Percentiles rank a stretch among this genome's conserved stretches.
Evolutionary conservation across 1,284 basidiomycete genomes (phyloP).

Genomic region (Leccinum pachyderme): DNA sequence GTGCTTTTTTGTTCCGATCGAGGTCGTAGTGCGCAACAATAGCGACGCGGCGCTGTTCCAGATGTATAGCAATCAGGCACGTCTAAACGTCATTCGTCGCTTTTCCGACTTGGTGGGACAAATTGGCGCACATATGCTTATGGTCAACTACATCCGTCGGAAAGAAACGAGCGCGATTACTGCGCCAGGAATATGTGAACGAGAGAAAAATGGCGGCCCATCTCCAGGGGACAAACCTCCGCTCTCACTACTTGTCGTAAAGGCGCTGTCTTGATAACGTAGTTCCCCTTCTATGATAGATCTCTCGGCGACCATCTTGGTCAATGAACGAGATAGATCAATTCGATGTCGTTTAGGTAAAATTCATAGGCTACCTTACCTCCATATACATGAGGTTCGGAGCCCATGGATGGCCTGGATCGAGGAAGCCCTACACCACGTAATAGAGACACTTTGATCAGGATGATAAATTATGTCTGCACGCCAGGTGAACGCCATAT

Average conservation of each 20-base stretch:
- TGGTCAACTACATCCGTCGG: slow-evolving; percentile 4
- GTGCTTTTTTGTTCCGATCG: slow-evolving; percentile 5
- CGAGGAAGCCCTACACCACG: background rate
- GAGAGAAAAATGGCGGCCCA: background rate
- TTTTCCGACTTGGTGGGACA: background rate
- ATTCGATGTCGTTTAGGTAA: background rate
- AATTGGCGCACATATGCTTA: background rate
- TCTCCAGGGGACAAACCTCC: background rate
- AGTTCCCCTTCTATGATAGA: background rate
- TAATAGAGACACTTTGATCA: background rate
- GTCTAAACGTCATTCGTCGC: background rate
- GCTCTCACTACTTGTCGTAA: background rate
- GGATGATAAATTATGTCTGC: background rate
- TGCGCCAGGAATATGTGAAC: background rate
- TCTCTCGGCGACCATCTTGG: slow-evolving; percentile 11
- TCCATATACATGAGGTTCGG: background rate
- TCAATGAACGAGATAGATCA: background rate
- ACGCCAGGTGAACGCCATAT: background rate
- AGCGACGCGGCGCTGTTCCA: background rate
- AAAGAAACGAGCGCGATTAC: background rate
- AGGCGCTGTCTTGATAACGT: background rate
- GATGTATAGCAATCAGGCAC: slow-evolving; percentile 3
- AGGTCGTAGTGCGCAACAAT: background rate
- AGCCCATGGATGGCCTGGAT: background rate
- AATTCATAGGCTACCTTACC: background rate